Percentiles rank a stretch among this genome's conserved stretches.
Evolutionary conservation across 139 green algal genomes (phyloP).

Genomic region (Chlamydomonas schloesseri): DNA sequence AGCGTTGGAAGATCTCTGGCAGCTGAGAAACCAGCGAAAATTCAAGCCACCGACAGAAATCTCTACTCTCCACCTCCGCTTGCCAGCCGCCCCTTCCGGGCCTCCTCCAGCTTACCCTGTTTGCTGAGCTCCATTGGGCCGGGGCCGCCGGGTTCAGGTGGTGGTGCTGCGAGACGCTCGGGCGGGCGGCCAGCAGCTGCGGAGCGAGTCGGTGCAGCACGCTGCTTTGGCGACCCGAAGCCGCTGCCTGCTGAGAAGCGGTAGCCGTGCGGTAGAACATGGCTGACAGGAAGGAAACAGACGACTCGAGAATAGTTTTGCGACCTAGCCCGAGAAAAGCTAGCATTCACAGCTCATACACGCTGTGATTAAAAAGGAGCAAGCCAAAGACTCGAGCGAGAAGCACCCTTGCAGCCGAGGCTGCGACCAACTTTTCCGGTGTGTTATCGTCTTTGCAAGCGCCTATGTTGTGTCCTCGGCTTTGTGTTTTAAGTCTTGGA

Average conservation of each 20-base stretch:
- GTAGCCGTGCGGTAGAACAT: constrained; percentile 17
- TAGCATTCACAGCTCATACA: constrained; percentile 17
- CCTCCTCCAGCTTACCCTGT: background rate
- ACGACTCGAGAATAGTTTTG: background rate
- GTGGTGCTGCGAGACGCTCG: background rate
- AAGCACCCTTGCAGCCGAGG: no score
- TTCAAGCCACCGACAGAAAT: background rate
- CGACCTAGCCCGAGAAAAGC: background rate
- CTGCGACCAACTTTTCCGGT: no score
- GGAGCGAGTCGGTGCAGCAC: background rate
- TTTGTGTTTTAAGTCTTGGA: no score
- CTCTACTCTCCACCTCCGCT: background rate
- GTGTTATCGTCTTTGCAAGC: no score
- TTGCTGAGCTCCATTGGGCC: constrained; percentile 8
- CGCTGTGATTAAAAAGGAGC: no score
- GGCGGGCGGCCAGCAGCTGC: background rate
- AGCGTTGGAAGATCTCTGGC: no score
- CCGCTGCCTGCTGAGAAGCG: background rate
- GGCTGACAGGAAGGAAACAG: constrained; percentile 1
- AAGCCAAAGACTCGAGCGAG: no score
- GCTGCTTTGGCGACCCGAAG: background rate
- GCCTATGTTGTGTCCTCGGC: no score
- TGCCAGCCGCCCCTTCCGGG: no score
- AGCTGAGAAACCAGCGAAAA: no score
- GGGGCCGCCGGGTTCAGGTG: background rate